Evolutionary conservation across 345 rosid genomes (phyloP).

Genomic region (Reutealis trisperma): DNA sequence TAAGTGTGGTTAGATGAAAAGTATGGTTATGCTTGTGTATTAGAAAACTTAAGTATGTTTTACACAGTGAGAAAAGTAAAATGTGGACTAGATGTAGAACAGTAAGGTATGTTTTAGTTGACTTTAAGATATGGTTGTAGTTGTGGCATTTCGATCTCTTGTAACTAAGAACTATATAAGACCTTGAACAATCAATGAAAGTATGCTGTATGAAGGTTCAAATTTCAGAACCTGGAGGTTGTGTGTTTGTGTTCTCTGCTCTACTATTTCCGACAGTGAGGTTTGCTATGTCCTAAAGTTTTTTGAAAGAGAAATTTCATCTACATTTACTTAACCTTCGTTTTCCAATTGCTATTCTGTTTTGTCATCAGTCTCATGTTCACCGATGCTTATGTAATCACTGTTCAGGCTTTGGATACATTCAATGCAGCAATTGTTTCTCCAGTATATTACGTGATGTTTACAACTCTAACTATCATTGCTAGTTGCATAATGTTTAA

Average conservation of each 20-base stretch:
- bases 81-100: no score
- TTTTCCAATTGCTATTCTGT: not conserved
- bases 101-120: no score
- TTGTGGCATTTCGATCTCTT: no score
- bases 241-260: no score
- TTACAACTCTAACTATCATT: slow-evolving; percentile 79
- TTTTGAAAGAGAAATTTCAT: not conserved
- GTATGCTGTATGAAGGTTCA: no score
- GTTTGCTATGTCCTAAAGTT: not conserved
- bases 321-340: not conserved
- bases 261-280: not conserved
- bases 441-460: slow-evolving; percentile 92
- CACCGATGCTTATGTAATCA: not conserved
- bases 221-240: no score
- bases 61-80: no score
- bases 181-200: no score
- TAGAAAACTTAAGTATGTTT: no score
- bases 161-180: no score
- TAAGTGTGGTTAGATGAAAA: no score
- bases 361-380: not conserved
- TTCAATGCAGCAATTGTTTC: slow-evolving; percentile 86
- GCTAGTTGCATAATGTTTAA: slow-evolving; percentile 91
- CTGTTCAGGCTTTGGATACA: slow-evolving; percentile 73
- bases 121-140: no score
- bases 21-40: not conserved